Percentiles rank a stretch among this genome's conserved stretches.
These are phyloP conservation scores for Avena eriantha DNA, from an alignment of 176 grass and related monocot species.

Conservation along the genomic window DNA sequence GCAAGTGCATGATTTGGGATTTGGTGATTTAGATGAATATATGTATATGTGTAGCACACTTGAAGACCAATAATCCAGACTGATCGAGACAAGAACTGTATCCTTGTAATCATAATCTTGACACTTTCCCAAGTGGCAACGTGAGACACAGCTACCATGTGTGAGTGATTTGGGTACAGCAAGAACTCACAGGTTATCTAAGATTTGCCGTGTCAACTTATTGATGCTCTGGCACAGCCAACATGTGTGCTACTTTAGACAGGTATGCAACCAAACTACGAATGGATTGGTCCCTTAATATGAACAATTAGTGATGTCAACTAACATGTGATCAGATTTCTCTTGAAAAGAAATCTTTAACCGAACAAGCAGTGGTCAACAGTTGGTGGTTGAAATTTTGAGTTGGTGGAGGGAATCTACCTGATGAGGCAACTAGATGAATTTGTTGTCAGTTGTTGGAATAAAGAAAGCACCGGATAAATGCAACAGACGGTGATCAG, in stretches of 20 bases:
- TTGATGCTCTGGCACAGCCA: slow-evolving; percentile 28
- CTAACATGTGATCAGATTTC: background rate
- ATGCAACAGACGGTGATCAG: background rate
- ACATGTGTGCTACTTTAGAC: slow-evolving; percentile 16
- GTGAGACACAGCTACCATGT: slow-evolving; percentile 30
- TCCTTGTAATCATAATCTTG: background rate
- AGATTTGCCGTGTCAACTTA: slow-evolving; percentile 26
- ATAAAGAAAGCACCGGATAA: background rate
- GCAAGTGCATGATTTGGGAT: slow-evolving; percentile 8
- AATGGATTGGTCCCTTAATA: background rate
- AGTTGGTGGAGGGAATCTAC: background rate
- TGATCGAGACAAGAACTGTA: slow-evolving; percentile 5
- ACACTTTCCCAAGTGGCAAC: background rate
- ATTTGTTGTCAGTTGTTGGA: background rate
- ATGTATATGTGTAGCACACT: background rate
- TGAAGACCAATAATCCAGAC: background rate
- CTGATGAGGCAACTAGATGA: background rate
- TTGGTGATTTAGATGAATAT: slow-evolving; percentile 36
- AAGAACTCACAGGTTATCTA: slow-evolving; percentile 18
- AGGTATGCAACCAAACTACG: background rate
- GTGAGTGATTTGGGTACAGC: slow-evolving; percentile 33
- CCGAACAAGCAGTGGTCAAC: background rate
- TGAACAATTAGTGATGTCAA: background rate
- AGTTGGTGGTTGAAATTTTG: background rate
- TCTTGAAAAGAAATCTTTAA: background rate